These are phyloP conservation scores for Juncus effusus DNA, from an alignment of 176 grass and related monocot genomes.

Conservation along the genomic window DNA sequence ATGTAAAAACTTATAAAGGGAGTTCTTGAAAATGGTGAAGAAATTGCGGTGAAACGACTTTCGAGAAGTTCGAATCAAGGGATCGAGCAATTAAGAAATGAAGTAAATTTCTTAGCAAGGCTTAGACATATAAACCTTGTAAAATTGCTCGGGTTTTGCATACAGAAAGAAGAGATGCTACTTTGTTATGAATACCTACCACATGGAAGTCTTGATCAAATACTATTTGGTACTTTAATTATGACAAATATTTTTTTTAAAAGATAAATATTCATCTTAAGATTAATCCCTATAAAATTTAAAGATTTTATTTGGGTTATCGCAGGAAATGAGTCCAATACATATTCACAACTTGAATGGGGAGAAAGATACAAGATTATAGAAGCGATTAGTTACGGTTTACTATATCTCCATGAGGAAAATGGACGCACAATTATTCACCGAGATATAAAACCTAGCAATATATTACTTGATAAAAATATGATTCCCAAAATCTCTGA, in stretches of 20 bases:
- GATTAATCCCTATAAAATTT: background rate
- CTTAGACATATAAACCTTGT: conserved; percentile 21
- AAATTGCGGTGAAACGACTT: conserved; percentile 18
- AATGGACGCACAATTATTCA: conserved; percentile 12
- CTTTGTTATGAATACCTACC: conserved; percentile 9
- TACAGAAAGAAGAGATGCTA: conserved; percentile 4
- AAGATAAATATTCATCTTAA: background rate
- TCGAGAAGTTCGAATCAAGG: conserved; percentile 1
- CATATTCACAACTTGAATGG: conserved; percentile 3
- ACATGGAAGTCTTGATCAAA: conserved; percentile 9
- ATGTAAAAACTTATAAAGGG: conserved; percentile 1
- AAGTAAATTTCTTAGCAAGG: conserved; percentile 9
- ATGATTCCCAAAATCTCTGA: conserved; percentile 20
- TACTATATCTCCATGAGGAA: conserved; percentile 23
- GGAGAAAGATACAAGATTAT: conserved; percentile 8
- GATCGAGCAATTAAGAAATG: conserved; percentile 12
- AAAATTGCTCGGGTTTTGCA: conserved; percentile 7
- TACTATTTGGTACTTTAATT: conserved; percentile 13
- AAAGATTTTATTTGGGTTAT: background rate
- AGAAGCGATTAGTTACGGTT: conserved; percentile 1
- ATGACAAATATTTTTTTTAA: background rate
- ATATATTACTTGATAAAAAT: conserved; percentile 15
- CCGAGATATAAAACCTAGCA: conserved; percentile 9
- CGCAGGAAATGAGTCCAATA: background rate
- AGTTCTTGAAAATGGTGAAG: conserved; percentile 8